Conservation (phyloP, 257 asterid species). For the Rhazya stricta region DNA sequence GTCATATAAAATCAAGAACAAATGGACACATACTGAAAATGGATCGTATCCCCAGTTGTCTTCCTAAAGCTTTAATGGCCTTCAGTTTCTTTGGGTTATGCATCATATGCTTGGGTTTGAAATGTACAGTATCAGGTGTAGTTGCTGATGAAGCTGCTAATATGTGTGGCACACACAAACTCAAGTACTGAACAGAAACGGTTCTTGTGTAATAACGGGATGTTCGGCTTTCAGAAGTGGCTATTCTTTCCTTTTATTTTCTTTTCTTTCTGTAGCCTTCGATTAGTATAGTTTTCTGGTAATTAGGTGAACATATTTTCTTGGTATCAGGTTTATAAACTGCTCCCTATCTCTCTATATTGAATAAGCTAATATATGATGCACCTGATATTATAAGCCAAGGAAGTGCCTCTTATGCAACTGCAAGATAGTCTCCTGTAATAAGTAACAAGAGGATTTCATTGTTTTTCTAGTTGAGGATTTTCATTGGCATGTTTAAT, state of each 20-base stretch:
- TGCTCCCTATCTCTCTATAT: neutral
- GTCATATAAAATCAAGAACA: neutral
- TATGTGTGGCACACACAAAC: neutral
- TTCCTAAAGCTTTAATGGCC: neutral
- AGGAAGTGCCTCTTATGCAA: neutral
- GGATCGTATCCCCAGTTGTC: neutral
- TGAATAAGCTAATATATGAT: neutral
- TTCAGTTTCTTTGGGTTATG: neutral
- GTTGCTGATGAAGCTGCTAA: neutral
- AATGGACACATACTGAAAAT: neutral
- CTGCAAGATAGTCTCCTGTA: neutral
- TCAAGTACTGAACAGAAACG: neutral
- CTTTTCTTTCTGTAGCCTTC: neutral
- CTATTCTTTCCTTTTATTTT: neutral
- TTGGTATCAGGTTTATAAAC: neutral
- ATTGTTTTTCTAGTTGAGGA: neutral
- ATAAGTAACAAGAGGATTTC: neutral
- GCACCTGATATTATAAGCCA: neutral
- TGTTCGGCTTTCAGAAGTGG: neutral
- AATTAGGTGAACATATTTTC: neutral
- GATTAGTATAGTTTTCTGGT: neutral
- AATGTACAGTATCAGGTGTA: neutral
- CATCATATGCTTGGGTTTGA: neutral
- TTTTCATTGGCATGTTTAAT: neutral
- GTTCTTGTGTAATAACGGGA: neutral